Conservation (phyloP, 2,329 filamentous ascomycete species). For the Hymenotorrendiella dingleyae region DNA sequence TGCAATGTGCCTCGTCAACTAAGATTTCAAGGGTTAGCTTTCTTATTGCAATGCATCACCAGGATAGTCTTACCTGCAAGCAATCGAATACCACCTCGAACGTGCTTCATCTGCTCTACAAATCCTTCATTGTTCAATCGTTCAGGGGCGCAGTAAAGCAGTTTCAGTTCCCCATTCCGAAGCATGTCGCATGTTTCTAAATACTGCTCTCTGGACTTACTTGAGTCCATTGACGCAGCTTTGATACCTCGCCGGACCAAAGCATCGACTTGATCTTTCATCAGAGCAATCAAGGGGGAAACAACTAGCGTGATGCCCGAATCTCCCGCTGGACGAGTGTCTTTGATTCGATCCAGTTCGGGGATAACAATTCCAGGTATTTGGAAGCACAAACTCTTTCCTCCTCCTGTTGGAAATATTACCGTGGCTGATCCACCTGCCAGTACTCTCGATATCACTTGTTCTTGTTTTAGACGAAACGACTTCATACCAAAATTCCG, state of each 20-base stretch:
- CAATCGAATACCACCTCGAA: slow-evolving; percentile 49
- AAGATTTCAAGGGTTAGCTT: no score
- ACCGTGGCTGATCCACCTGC: slow-evolving; percentile 38
- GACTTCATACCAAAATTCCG: slow-evolving; percentile 34
- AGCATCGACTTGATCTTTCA: slow-evolving; percentile 57
- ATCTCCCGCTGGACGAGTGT: slow-evolving; percentile 18
- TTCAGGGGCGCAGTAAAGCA: slow-evolving; percentile 55
- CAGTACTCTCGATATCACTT: slow-evolving; percentile 37
- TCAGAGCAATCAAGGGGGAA: slow-evolving; percentile 50
- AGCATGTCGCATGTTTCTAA: slow-evolving; percentile 39
- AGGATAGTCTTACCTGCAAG: no score
- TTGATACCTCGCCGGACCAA: slow-evolving; percentile 43
- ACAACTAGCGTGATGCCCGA: slow-evolving; percentile 49
- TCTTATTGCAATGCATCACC: no score
- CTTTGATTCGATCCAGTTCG: slow-evolving; percentile 32
- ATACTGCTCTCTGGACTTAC: slow-evolving; percentile 39
- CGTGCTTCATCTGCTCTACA: slow-evolving; percentile 46
- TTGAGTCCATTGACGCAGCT: slow-evolving; percentile 51
- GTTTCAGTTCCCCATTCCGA: slow-evolving; percentile 41
- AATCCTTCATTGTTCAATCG: slow-evolving; percentile 56
- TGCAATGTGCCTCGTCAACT: slow-evolving; percentile 55
- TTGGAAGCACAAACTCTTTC: slow-evolving; percentile 39
- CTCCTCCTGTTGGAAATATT: slow-evolving; percentile 38
- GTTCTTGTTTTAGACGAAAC: slow-evolving; percentile 42
- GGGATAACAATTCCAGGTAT: slow-evolving; percentile 39